Percentiles rank a stretch among this genome's conserved stretches.
phyloP scores from a whole-genome alignment of 2,329 filamentous ascomycete species.

The Exserohilum rostratum region DNA sequence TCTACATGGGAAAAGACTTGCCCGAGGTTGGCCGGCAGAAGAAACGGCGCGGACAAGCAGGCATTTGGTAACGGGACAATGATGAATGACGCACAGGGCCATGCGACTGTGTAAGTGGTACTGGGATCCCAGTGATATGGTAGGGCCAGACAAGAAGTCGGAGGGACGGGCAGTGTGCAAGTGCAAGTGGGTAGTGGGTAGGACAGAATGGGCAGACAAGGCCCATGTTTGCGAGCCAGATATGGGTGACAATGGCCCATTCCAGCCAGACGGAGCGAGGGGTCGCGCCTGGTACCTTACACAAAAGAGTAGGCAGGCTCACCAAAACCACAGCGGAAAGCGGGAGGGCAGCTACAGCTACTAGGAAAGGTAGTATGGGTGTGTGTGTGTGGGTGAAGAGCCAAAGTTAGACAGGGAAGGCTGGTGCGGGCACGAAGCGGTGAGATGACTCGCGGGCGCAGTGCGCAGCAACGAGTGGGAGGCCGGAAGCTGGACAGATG shows the following conservation, averaged over 20 bases:
- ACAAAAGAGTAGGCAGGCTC: no score
- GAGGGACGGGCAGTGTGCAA: no score
- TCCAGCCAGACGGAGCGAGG: constrained; percentile 32
- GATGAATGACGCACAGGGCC: constrained; percentile 24
- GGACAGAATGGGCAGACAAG: no score
- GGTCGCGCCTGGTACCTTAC: no score
- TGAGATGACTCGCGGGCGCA: constrained; percentile 46
- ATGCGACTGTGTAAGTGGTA: neutral
- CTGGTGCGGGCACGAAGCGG: constrained; percentile 33
- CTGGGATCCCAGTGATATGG: constrained; percentile 24
- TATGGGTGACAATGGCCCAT: constrained; percentile 23
- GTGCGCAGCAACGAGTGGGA: constrained; percentile 11
- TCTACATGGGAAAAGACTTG: no score
- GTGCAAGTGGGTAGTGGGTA: no score
- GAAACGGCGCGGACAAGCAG: constrained; percentile 8
- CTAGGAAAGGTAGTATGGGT: constrained; percentile 31
- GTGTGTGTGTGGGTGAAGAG: constrained; percentile 13
- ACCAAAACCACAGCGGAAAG: constrained; percentile 9
- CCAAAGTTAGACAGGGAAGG: constrained; percentile 32
- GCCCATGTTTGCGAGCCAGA: constrained; percentile 35
- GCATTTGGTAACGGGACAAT: constrained; percentile 13
- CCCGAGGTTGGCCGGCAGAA: constrained; percentile 17
- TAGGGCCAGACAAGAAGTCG: constrained; percentile 15
- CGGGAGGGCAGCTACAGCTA: constrained; percentile 39
- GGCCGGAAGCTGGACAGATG: constrained; percentile 42